These are phyloP conservation scores for Aechmea fasciata DNA, from an alignment of 176 grass and related monocot genomes.

Conservation along the genomic window DNA sequence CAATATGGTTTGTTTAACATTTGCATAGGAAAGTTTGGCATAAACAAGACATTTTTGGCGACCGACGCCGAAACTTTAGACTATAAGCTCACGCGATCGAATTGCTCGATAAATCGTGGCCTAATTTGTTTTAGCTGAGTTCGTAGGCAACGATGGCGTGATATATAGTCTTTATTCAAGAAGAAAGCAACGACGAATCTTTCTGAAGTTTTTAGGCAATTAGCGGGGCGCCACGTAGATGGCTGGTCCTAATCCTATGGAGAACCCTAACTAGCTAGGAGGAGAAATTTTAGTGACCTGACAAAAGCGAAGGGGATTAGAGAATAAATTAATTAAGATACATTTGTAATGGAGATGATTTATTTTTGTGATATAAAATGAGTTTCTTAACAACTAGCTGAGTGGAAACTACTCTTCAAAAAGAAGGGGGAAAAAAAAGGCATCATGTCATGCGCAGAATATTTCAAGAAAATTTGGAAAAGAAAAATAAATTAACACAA, in stretches of 20 bases:
- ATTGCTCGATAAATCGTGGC: conserved; percentile 9
- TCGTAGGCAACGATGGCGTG: neutral
- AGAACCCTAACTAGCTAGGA: too few species aligned
- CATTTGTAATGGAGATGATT: too few species aligned
- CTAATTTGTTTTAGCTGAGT: neutral
- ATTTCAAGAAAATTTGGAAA: too few species aligned
- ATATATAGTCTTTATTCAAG: neutral
- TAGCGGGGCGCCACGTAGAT: neutral
- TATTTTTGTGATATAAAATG: too few species aligned
- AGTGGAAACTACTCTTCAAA: too few species aligned
- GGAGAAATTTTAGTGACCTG: too few species aligned
- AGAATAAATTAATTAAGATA: neutral
- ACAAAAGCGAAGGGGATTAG: neutral
- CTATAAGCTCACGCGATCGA: conserved; percentile 15
- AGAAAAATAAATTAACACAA: too few species aligned
- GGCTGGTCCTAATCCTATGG: conserved; percentile 1
- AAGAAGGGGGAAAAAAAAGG: too few species aligned
- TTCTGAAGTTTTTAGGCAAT: neutral
- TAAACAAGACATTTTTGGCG: conserved; percentile 8
- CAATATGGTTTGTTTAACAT: too few species aligned
- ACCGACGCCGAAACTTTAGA: conserved; percentile 50
- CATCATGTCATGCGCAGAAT: too few species aligned
- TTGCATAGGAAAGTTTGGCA: neutral
- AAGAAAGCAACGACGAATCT: neutral
- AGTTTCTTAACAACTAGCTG: too few species aligned